Evolutionary conservation across 179 eudicot species (phyloP).

Genomic region (Carnegiea gigantea): DNA sequence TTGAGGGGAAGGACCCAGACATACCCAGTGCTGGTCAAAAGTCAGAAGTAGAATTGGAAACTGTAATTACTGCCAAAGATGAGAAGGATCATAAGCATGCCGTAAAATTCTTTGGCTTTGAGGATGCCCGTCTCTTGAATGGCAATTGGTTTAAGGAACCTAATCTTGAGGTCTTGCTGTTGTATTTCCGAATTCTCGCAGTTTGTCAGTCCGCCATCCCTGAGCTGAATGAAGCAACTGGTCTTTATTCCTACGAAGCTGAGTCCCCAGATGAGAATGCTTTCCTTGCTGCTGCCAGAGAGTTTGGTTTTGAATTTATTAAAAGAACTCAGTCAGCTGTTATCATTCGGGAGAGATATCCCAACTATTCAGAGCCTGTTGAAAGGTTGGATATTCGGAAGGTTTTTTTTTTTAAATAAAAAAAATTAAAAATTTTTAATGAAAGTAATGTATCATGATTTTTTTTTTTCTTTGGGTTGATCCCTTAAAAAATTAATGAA

Average conservation of each 20-base stretch:
- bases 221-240: constrained; percentile 74
- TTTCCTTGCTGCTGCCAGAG: constrained; percentile 94
- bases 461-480: not conserved
- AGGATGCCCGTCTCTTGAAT: constrained; percentile 69
- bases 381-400: constrained; percentile 56
- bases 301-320: constrained; percentile 87
- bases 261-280: constrained; percentile 99
- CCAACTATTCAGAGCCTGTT: constrained; percentile 50
- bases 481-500: not conserved
- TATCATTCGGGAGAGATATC: constrained; percentile 70
- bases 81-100: constrained; percentile 43
- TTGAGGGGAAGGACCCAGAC: constrained; percentile 46
- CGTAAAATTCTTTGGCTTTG: constrained; percentile 87
- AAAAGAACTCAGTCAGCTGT: constrained; percentile 85
- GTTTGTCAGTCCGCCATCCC: constrained; percentile 98
- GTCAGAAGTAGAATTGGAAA: constrained; percentile 70
- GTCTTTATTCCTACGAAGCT: constrained; percentile 76
- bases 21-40: constrained; percentile 16
- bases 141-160: constrained; percentile 84
- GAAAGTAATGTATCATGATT: not conserved
- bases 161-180: constrained; percentile 46
- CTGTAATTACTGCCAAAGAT: constrained; percentile 53
- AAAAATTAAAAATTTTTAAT: not conserved
- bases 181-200: constrained; percentile 81
- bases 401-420: not conserved